A percentile compares a stretch with the other conserved stretches of the same genome.
These are phyloP conservation scores for Avena atlantica DNA, from an alignment of 176 grass and related monocot species.

Conservation along the genomic window DNA sequence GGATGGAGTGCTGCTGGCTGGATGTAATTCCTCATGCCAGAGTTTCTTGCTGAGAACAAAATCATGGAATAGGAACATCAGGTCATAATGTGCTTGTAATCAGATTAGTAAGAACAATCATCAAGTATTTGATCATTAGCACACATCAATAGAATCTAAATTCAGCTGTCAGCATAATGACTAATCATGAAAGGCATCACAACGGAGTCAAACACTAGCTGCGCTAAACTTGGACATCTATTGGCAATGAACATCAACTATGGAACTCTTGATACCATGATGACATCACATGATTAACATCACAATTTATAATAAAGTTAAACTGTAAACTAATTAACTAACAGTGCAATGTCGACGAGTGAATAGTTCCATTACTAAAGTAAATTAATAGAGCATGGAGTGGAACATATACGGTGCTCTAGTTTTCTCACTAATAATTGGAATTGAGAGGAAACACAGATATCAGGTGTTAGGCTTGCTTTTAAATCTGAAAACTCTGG, in stretches of 20 bases:
- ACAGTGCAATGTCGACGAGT: background rate
- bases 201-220: background rate
- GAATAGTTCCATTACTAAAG: background rate
- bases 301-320: background rate
- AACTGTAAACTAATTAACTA: background rate
- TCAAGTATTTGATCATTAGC: background rate
- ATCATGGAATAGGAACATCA: background rate
- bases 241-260: background rate
- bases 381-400: conserved; percentile 9
- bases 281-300: background rate
- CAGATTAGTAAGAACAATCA: background rate
- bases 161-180: conserved; percentile 8
- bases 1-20: conserved; percentile 17
- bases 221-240: conserved; percentile 6
- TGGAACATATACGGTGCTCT: background rate
- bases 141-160: conserved; percentile 9
- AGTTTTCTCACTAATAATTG: conserved; percentile 17
- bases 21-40: conserved; percentile 23
- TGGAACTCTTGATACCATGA: background rate
- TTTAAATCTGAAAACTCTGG: conserved; percentile 6
- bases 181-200: background rate
- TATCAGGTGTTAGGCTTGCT: background rate
- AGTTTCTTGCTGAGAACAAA: conserved; percentile 48
- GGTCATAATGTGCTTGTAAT: background rate
- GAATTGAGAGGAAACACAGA: background rate